Evolutionary conservation across 352 stramenopile species (phyloP).

Genomic region (Pythium folliculosum): DNA sequence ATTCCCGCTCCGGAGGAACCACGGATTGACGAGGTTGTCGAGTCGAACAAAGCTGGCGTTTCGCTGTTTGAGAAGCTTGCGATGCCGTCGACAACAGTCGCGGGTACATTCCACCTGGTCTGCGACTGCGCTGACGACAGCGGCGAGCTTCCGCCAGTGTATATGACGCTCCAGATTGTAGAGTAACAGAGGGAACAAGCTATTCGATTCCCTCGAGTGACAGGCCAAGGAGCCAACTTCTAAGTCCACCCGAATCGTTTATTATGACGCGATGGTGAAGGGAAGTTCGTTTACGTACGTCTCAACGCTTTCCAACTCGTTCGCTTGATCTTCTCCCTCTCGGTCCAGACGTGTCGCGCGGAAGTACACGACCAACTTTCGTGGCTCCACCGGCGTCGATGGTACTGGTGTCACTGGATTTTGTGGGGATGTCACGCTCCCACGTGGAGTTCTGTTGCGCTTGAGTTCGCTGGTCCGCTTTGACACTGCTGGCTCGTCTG

Average conservation of each 20-base stretch:
- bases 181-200: background rate
- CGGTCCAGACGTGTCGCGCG: slow-evolving; percentile 43
- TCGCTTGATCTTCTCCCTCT: slow-evolving; percentile 32
- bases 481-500: background rate
- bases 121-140: slow-evolving; percentile 41
- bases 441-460: slow-evolving; percentile 16
- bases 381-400: background rate
- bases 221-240: too few species aligned
- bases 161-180: slow-evolving; percentile 10
- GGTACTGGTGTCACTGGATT: background rate
- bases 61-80: slow-evolving; percentile 34
- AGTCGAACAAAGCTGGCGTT: slow-evolving; percentile 26
- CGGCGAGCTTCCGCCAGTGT: background rate
- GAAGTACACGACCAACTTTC: slow-evolving; percentile 48
- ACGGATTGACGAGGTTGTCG: slow-evolving; percentile 18
- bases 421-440: slow-evolving; percentile 7
- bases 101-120: slow-evolving; percentile 44
- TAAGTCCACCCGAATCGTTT: background rate
- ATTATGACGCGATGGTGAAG: slow-evolving; percentile 38
- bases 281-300: slow-evolving; percentile 45
- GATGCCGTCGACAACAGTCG: slow-evolving; percentile 32
- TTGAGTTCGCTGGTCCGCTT: slow-evolving; percentile 13
- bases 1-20: background rate
- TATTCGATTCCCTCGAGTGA: too few species aligned
- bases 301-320: slow-evolving; percentile 35